phyloP scores from a whole-genome alignment of 2,329 filamentous ascomycete genomes.

The Ophiostoma angusticollis region DNA sequence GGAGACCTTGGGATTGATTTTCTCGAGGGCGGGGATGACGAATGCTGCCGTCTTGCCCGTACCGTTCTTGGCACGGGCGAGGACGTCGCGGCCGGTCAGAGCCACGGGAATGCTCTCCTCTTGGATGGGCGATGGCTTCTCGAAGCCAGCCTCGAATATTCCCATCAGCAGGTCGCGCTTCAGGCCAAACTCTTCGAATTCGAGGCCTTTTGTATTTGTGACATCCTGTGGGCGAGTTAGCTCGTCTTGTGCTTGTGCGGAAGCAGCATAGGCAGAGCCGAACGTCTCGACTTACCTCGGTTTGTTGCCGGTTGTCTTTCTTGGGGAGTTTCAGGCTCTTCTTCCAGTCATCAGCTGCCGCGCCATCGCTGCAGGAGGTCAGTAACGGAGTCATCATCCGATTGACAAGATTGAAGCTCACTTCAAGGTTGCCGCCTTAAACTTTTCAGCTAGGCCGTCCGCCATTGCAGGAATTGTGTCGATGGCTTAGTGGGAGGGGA shows the following conservation, averaged over 20 bases:
- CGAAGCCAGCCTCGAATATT: constrained; percentile 97
- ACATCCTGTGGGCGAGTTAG: constrained; percentile 56
- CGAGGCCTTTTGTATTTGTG: constrained; percentile 90
- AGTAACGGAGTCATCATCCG: constrained; percentile 8
- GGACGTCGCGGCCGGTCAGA: constrained; percentile 84
- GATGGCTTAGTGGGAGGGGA: too few species aligned
- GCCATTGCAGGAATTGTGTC: constrained; percentile 25
- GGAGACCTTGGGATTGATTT: constrained; percentile 89
- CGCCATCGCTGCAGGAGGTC: constrained; percentile 30
- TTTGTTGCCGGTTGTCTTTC: constrained; percentile 68
- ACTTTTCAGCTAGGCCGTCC: constrained; percentile 38
- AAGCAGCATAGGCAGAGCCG: neutral
- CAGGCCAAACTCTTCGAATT: constrained; percentile 94
- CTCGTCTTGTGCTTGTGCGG: neutral
- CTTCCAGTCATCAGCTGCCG: constrained; percentile 57
- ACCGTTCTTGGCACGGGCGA: constrained; percentile 95
- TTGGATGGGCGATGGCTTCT: constrained; percentile 97
- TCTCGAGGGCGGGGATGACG: constrained; percentile 87
- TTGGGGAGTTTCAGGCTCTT: constrained; percentile 56
- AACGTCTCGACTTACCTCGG: constrained; percentile 44
- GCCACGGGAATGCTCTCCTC: constrained; percentile 98
- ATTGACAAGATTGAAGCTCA: constrained; percentile 12
- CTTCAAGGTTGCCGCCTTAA: constrained; percentile 37
- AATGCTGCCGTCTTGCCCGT: constrained; percentile 98
- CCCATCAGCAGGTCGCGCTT: constrained; percentile 96